These are phyloP conservation scores for Lunularia cruciata DNA, from an alignment of 225 moss, liverwort and hornwort genomes.

Conservation along the genomic window DNA sequence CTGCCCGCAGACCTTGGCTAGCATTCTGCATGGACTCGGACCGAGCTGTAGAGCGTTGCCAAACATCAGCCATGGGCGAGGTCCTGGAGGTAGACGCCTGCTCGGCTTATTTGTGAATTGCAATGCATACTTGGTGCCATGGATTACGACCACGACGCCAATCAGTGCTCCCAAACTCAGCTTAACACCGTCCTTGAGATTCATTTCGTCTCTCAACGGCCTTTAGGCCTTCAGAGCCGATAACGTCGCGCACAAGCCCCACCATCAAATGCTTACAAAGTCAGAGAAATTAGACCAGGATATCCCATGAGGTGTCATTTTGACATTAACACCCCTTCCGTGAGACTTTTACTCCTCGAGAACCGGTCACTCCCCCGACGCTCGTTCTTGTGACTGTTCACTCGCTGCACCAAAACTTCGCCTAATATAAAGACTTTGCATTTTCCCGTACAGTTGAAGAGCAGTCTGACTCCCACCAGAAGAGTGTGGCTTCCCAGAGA, in stretches of 20 bases:
- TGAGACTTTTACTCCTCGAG: not conserved
- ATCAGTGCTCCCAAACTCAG: slow-evolving; percentile 40
- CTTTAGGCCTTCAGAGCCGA: not conserved
- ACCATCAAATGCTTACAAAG: not conserved
- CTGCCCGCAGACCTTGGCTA: slow-evolving; percentile 55
- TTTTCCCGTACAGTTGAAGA: not conserved
- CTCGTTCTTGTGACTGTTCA: not conserved
- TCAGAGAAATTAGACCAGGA: not conserved
- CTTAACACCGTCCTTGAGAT: slow-evolving; percentile 33
- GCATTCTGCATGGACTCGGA: slow-evolving; percentile 41
- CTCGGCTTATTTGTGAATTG: slow-evolving; percentile 18
- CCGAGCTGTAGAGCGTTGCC: slow-evolving; percentile 51
- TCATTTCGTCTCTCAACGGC: slow-evolving; percentile 14
- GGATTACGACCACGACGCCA: slow-evolving; percentile 39
- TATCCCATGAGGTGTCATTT: not conserved
- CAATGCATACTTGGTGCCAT: slow-evolving; percentile 35
- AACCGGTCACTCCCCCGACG: not conserved
- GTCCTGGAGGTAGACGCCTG: slow-evolving; percentile 54
- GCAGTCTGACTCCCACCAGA: not conserved
- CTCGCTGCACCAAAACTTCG: not conserved
- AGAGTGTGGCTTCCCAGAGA: not conserved
- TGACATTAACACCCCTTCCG: not conserved
- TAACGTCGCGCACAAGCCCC: not conserved
- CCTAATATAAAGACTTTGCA: not conserved
- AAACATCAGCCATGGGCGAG: slow-evolving; percentile 48